Conservation (phyloP, 2,329 filamentous ascomycete species). For the Stachybotrys echinatus region DNA sequence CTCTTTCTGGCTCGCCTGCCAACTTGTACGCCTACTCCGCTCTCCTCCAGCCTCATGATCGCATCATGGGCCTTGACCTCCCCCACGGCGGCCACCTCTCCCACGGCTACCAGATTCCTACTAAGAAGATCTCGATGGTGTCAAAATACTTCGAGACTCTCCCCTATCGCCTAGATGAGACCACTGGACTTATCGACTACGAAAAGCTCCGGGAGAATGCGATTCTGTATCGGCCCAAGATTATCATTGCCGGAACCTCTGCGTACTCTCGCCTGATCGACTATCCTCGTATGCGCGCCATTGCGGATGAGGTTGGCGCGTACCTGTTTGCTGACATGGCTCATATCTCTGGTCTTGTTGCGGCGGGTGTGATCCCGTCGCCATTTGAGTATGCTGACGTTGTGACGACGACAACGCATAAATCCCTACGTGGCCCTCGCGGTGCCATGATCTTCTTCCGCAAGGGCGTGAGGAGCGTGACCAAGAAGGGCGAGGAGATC, state of each 20-base stretch:
- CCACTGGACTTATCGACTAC: slow-evolving; percentile 93
- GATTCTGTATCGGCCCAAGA: slow-evolving; percentile 86
- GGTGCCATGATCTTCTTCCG: slow-evolving; percentile 99
- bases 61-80: slow-evolving; percentile 94
- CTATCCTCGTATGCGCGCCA: slow-evolving; percentile 86
- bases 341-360: slow-evolving; percentile 91
- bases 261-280: slow-evolving; percentile 96
- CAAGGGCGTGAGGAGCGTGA: slow-evolving; percentile 77
- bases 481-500: slow-evolving; percentile 80
- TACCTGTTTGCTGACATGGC: slow-evolving; percentile 97
- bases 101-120: slow-evolving; percentile 94
- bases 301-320: slow-evolving; percentile 84
- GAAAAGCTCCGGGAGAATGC: slow-evolving; percentile 84
- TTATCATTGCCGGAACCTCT: slow-evolving; percentile 90
- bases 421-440: slow-evolving; percentile 88
- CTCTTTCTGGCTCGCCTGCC: slow-evolving; percentile 67
- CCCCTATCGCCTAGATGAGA: slow-evolving; percentile 86
- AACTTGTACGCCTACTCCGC: slow-evolving; percentile 96
- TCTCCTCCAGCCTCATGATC: slow-evolving; percentile 84
- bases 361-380: slow-evolving; percentile 83
- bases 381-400: slow-evolving; percentile 90
- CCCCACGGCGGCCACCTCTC: slow-evolving; percentile 94
- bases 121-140: slow-evolving; percentile 93
- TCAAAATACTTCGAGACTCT: slow-evolving; percentile 99
- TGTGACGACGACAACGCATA: slow-evolving; percentile 97